These are phyloP conservation scores for Wallacemonas sp. DNA, from an alignment of 208 protist species.

Conservation along the genomic window DNA sequence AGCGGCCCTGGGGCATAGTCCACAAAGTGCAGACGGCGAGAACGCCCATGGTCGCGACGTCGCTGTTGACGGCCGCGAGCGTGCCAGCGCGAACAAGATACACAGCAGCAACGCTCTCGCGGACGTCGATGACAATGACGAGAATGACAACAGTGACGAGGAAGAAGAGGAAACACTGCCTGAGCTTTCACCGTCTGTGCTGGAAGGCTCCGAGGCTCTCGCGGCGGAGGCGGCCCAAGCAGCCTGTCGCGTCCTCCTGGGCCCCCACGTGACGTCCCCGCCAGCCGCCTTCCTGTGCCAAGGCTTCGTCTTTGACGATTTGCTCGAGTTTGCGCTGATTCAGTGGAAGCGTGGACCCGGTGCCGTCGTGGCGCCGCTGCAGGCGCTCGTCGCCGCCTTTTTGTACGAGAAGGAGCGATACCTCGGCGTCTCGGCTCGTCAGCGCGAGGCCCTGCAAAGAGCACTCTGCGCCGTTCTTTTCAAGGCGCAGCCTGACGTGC, in stretches of 20 bases:
- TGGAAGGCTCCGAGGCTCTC: constrained; percentile 18
- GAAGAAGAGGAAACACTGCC: constrained; percentile 9
- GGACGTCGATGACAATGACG: background rate
- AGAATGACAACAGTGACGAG: constrained; percentile 9
- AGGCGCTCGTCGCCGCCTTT: constrained; percentile 65
- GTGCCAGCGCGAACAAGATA: constrained; percentile 3
- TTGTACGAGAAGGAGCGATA: constrained; percentile 70
- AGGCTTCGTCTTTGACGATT: constrained; percentile 69
- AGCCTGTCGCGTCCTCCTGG: constrained; percentile 47
- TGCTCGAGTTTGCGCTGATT: constrained; percentile 63
- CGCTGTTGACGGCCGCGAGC: background rate
- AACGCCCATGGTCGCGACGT: background rate
- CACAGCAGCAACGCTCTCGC: constrained; percentile 11
- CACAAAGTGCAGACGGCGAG: no score
- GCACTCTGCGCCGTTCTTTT: constrained; percentile 57
- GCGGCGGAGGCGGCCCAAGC: constrained; percentile 31
- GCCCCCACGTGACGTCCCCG: constrained; percentile 21
- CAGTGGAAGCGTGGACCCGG: constrained; percentile 63
- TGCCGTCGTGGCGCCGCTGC: constrained; percentile 62
- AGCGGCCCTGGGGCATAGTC: background rate
- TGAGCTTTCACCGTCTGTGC: constrained; percentile 1
- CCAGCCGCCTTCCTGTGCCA: constrained; percentile 50
- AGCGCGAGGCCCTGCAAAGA: constrained; percentile 46
- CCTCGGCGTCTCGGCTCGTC: constrained; percentile 45
- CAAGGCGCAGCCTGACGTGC: constrained; percentile 55